Conservation (phyloP, 257 asterid genomes). For the Solanum pennellii region DNA sequence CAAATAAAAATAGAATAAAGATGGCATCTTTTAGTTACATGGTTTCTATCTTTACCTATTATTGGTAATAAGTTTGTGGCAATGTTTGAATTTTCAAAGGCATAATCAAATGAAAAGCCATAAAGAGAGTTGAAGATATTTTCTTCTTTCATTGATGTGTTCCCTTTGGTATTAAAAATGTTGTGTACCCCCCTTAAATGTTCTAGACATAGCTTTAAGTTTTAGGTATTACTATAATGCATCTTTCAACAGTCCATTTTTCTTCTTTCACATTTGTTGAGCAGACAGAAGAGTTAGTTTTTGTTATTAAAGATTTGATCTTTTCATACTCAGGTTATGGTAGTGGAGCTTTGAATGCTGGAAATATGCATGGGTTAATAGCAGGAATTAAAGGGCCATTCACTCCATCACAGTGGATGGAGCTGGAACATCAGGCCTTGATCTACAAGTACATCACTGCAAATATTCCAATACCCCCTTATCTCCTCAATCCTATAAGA, state of each 20-base stretch:
- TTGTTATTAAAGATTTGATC: not conserved
- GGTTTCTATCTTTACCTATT: not conserved
- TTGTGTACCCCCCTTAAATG: slow-evolving; percentile 18
- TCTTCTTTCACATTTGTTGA: not conserved
- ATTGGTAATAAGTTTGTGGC: not conserved
- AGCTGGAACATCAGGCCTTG: slow-evolving; percentile 75
- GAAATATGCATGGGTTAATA: slow-evolving; percentile 32
- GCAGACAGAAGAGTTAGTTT: not conserved
- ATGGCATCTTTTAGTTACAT: not conserved
- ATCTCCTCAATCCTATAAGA: slow-evolving; percentile 59
- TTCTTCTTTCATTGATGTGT: slow-evolving; percentile 1
- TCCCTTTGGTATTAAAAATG: not conserved
- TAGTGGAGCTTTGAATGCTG: slow-evolving; percentile 25
- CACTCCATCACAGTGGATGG: slow-evolving; percentile 72
- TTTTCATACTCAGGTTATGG: slow-evolving; percentile 28
- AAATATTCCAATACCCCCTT: slow-evolving; percentile 59
- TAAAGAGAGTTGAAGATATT: not conserved
- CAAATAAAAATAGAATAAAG: not conserved
- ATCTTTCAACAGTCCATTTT: not conserved
- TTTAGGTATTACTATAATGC: not conserved
- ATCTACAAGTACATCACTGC: slow-evolving; percentile 67
- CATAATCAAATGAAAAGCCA: not conserved
- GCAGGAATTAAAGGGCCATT: slow-evolving; percentile 49
- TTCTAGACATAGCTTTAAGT: not conserved
- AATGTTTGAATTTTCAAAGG: not conserved